Evolutionary conservation across 83 land plant species (phyloP).

Genomic region (Picea abies): DNA sequence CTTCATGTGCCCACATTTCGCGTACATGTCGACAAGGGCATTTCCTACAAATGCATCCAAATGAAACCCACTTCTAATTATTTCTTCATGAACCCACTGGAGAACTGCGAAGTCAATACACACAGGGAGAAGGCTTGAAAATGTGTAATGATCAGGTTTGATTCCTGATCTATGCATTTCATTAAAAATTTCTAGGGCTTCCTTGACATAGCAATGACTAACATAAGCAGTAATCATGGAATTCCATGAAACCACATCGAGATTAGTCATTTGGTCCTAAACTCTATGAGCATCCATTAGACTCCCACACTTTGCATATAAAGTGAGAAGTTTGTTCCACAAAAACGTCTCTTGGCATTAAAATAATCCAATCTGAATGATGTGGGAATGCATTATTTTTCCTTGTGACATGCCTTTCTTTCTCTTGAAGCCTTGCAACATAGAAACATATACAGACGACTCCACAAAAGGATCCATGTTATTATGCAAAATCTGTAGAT

Average conservation of each 20-base stretch:
- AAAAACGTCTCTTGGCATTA: background rate
- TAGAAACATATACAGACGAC: too few species aligned
- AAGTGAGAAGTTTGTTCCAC: background rate
- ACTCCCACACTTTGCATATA: background rate
- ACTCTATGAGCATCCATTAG: background rate
- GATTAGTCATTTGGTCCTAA: background rate
- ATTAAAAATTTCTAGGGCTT: conserved; percentile 23
- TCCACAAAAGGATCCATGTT: too few species aligned
- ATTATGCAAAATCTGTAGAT: too few species aligned
- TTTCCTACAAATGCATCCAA: conserved; percentile 13
- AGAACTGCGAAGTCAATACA: conserved; percentile 23
- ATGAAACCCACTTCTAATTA: conserved; percentile 20
- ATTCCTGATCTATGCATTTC: conserved; percentile 21
- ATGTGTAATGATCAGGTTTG: conserved; percentile 25
- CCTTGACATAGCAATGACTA: background rate
- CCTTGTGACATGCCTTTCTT: background rate
- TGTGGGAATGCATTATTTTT: background rate
- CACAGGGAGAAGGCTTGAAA: conserved; percentile 23
- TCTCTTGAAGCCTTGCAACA: too few species aligned
- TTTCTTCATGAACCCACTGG: conserved; percentile 18
- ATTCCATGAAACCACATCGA: background rate
- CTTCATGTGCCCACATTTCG: background rate
- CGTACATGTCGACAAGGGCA: background rate
- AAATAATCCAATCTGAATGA: background rate
- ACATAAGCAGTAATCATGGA: background rate